Evolutionary conservation across 768 basidiomycete genomes (phyloP).

Genomic region (Rubroboletus satanas): DNA sequence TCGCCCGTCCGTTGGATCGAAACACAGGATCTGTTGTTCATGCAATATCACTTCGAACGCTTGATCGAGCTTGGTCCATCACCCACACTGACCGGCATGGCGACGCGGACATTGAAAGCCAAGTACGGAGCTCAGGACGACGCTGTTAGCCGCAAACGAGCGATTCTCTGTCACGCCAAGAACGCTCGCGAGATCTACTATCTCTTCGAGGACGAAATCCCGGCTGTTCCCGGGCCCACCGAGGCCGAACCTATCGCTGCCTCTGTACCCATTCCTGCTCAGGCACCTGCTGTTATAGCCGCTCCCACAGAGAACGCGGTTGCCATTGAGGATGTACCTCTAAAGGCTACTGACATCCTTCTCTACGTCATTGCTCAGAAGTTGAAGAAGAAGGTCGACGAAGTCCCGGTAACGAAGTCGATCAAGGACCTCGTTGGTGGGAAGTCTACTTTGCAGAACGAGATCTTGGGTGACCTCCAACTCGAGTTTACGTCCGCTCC

Average conservation of each 20-base stretch:
- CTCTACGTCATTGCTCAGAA: conserved; percentile 93
- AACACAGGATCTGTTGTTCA: conserved; percentile 94
- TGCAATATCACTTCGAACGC: conserved; percentile 81
- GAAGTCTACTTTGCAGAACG: conserved; percentile 98
- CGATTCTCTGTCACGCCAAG: conserved; percentile 91
- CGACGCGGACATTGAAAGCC: conserved; percentile 80
- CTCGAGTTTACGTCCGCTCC: conserved; percentile 93
- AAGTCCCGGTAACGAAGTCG: conserved; percentile 86
- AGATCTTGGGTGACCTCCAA: conserved; percentile 95
- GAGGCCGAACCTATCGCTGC: conserved; percentile 37
- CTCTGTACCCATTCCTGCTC: conserved; percentile 38
- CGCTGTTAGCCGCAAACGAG: conserved; percentile 71
- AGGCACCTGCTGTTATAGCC: conserved; percentile 40
- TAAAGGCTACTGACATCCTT: conserved; percentile 88
- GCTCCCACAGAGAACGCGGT: conserved; percentile 61
- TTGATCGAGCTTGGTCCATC: conserved; percentile 96
- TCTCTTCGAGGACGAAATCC: conserved; percentile 85
- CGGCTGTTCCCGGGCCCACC: conserved; percentile 23
- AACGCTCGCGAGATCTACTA: conserved; percentile 97
- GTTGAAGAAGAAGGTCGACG: conserved; percentile 90
- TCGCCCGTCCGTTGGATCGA: conserved; percentile 99
- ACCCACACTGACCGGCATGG: conserved; percentile 95
- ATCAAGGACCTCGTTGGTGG: conserved; percentile 99
- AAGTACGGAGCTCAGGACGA: conserved; percentile 93
- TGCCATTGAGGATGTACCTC: conserved; percentile 82